Percentiles rank a stretch among this genome's conserved stretches.
Evolutionary conservation across 2,329 filamentous ascomycete genomes (phyloP).

Genomic region (Aphanoascus verrucosus): DNA sequence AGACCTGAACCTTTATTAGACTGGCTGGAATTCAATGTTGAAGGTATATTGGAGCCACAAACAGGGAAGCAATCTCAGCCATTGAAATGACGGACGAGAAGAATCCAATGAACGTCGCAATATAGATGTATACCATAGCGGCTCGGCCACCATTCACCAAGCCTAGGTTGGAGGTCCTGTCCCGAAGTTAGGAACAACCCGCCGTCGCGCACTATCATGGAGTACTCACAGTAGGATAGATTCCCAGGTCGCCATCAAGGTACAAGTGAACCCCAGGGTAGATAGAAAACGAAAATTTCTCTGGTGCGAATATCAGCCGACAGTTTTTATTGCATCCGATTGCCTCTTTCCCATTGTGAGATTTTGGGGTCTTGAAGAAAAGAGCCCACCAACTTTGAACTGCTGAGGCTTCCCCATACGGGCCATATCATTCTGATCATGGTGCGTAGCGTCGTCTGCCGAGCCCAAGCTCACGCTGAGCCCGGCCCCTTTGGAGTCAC

Average conservation of each 20-base stretch:
- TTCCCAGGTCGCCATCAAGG: constrained; percentile 34
- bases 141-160: constrained; percentile 27
- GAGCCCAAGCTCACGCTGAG: constrained; percentile 12
- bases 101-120: constrained; percentile 24
- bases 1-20: not conserved
- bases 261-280: constrained; percentile 33
- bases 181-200: not conserved
- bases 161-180: constrained; percentile 15
- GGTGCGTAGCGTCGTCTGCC: constrained; percentile 13
- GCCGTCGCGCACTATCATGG: not conserved
- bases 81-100: constrained; percentile 27
- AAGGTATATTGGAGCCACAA: constrained; percentile 6
- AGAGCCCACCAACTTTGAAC: constrained; percentile 27
- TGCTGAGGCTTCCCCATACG: constrained; percentile 44
- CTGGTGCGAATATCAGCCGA: constrained; percentile 18
- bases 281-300: constrained; percentile 34
- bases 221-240: constrained; percentile 27
- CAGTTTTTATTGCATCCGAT: not conserved
- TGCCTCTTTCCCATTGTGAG: not conserved
- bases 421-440: constrained; percentile 32
- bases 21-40: not conserved
- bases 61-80: constrained; percentile 34
- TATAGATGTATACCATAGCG: constrained; percentile 25
- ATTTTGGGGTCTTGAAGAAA: not conserved
- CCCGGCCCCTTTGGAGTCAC: not conserved